Percentiles rank a stretch among this genome's conserved stretches.
phyloP scores from a whole-genome alignment of 768 basidiomycete species.

The Exidia glandulosa region DNA sequence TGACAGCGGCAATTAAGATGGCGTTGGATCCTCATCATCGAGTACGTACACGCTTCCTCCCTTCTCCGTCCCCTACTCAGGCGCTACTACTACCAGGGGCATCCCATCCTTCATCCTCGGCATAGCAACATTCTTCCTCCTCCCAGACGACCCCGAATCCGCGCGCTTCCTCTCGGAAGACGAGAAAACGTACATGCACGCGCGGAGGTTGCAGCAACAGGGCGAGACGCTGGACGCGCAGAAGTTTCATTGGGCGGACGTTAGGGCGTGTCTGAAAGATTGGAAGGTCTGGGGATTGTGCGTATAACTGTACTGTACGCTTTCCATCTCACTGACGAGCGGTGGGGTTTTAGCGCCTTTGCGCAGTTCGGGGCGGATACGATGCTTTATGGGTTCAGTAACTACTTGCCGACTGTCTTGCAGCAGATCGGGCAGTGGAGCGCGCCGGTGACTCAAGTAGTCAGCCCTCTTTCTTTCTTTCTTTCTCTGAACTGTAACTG shows the following conservation, averaged over 20 bases:
- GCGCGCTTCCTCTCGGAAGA: not conserved
- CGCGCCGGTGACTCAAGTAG: not conserved
- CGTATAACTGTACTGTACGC: not conserved
- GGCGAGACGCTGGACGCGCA: conserved; percentile 3
- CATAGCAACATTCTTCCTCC: conserved; percentile 1
- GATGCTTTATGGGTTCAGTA: conserved; percentile 4
- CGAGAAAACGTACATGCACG: not conserved
- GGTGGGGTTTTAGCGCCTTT: not conserved
- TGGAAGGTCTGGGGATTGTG: conserved; percentile 1
- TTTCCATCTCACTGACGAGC: not conserved
- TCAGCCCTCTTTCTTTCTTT: not conserved
- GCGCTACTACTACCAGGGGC: not conserved
- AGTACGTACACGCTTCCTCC: not conserved
- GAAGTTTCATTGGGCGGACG: conserved; percentile 4
- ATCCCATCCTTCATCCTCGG: conserved; percentile 3
- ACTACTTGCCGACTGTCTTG: conserved; percentile 5
- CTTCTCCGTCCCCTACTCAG: not conserved
- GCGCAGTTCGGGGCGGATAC: conserved; percentile 6
- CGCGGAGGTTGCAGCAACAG: not conserved
- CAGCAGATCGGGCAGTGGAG: conserved; percentile 1
- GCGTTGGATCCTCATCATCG: conserved; percentile 7
- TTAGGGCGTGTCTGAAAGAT: not conserved
- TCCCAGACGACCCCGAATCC: conserved; percentile 1
- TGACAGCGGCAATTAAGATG: not conserved
- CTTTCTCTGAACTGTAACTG: not conserved